Conservation (phyloP, 768 basidiomycete species). For the Russula abietina region DNA sequence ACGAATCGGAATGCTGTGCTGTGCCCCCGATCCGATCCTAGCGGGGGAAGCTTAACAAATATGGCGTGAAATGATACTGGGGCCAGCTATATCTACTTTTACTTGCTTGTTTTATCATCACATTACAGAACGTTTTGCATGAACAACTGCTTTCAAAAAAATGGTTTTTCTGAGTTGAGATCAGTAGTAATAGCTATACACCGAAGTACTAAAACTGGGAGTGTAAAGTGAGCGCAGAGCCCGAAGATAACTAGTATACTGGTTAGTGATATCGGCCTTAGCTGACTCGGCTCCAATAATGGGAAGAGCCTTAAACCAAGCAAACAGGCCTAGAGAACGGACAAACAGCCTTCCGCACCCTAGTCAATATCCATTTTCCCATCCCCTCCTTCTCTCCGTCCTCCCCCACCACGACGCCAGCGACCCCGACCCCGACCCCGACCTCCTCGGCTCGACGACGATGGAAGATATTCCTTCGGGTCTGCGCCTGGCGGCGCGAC, state of each 20-base stretch:
- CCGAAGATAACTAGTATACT: slow-evolving; percentile 2
- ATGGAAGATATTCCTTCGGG: slow-evolving; percentile 21
- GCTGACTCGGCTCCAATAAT: neutral
- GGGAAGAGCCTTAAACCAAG: neutral
- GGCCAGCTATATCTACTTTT: slow-evolving; percentile 26
- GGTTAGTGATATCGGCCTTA: slow-evolving; percentile 7
- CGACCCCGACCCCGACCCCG: slow-evolving; percentile 20
- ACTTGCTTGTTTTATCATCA: slow-evolving; percentile 25
- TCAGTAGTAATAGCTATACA: slow-evolving; percentile 6
- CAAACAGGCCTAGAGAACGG: neutral
- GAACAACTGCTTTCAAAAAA: slow-evolving; percentile 14
- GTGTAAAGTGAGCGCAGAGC: neutral
- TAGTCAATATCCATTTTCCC: slow-evolving; percentile 24
- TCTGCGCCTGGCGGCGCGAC: slow-evolving; percentile 25
- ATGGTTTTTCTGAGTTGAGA: neutral
- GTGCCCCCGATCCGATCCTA: slow-evolving; percentile 5
- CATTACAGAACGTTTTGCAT: slow-evolving; percentile 13
- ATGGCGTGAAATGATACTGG: slow-evolving; percentile 8
- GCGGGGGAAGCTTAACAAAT: slow-evolving; percentile 4
- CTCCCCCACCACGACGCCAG: slow-evolving; percentile 16
- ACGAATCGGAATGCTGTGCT: slow-evolving; percentile 11
- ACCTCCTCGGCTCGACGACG: slow-evolving; percentile 7
- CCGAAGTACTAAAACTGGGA: neutral
- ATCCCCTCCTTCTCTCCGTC: slow-evolving; percentile 17
- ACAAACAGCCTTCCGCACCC: neutral